Evolutionary conservation across 2,329 filamentous ascomycete species (phyloP).

Genomic region (Hortaea werneckii): DNA sequence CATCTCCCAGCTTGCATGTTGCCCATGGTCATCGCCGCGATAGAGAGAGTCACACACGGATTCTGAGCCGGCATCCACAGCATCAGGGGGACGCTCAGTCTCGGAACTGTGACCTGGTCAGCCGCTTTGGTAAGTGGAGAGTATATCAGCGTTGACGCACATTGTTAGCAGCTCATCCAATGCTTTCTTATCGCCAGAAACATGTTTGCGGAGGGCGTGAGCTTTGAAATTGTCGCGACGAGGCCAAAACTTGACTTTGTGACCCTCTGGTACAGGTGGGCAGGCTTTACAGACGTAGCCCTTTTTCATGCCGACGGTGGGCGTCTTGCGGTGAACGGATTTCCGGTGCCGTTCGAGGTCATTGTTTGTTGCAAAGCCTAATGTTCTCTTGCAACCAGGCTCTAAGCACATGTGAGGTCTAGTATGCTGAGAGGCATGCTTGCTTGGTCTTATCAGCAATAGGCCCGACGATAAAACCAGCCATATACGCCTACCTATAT

Average conservation of each 20-base stretch:
- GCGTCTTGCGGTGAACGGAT: conserved; percentile 50
- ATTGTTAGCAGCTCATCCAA: conserved; percentile 39
- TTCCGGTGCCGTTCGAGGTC: conserved; percentile 72
- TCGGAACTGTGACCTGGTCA: conserved; percentile 5
- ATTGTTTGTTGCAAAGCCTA: conserved; percentile 68
- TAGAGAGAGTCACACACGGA: conserved; percentile 3
- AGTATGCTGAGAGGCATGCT: conserved; percentile 1
- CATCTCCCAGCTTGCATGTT: neutral
- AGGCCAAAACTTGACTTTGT: conserved; percentile 62
- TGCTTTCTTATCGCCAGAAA: conserved; percentile 31
- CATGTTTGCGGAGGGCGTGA: conserved; percentile 63
- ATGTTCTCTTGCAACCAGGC: conserved; percentile 7
- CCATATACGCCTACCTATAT: too few species aligned
- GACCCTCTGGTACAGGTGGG: conserved; percentile 42
- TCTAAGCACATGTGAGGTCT: conserved; percentile 1
- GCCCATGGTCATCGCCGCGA: neutral
- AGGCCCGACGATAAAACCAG: too few species aligned
- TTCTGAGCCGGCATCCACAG: conserved; percentile 2
- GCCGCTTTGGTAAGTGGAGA: neutral
- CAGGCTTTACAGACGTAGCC: conserved; percentile 49
- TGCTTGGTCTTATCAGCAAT: neutral
- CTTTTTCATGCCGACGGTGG: conserved; percentile 32
- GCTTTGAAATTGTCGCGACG: conserved; percentile 78
- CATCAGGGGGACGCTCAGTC: conserved; percentile 2
- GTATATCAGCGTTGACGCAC: neutral